Evolutionary conservation across 1,284 basidiomycete genomes (phyloP).

Genomic region (Microbotryum scabiosae): DNA sequence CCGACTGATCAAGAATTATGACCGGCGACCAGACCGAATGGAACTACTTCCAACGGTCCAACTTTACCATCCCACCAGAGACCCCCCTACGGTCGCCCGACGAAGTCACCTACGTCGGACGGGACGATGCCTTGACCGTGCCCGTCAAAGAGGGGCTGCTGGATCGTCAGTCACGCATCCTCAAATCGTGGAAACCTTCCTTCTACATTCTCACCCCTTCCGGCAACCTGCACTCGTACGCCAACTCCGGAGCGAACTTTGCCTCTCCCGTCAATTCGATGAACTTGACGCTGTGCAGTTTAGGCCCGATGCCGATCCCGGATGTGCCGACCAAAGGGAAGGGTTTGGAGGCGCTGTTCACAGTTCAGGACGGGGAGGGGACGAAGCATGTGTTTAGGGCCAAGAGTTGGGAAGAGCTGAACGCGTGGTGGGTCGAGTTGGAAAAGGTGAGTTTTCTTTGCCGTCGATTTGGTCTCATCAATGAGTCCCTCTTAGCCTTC

Average conservation of each 20-base stretch:
- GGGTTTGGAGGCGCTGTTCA: not conserved
- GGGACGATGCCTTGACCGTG: slow-evolving; percentile 12
- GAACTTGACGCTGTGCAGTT: not conserved
- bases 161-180: slow-evolving; percentile 26
- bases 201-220: slow-evolving; percentile 26
- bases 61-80: slow-evolving; percentile 10
- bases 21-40: slow-evolving; percentile 18
- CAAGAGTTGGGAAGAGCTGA: slow-evolving; percentile 9
- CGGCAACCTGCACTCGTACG: slow-evolving; percentile 25
- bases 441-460: not conserved
- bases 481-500: too few species aligned
- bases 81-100: not conserved
- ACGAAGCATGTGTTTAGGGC: slow-evolving; percentile 1
- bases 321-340: not conserved
- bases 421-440: not conserved
- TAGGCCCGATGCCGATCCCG: not conserved
- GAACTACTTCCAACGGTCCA: slow-evolving; percentile 24
- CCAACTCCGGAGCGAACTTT: slow-evolving; percentile 1
- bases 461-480: too few species aligned
- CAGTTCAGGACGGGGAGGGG: not conserved
- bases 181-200: slow-evolving; percentile 22
- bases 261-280: not conserved
- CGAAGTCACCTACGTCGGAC: slow-evolving; percentile 10
- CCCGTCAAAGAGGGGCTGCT: slow-evolving; percentile 20
- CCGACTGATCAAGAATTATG: not conserved